phyloP scores from a whole-genome alignment of 1,284 basidiomycete genomes.

The Schizophyllum amplum region DNA sequence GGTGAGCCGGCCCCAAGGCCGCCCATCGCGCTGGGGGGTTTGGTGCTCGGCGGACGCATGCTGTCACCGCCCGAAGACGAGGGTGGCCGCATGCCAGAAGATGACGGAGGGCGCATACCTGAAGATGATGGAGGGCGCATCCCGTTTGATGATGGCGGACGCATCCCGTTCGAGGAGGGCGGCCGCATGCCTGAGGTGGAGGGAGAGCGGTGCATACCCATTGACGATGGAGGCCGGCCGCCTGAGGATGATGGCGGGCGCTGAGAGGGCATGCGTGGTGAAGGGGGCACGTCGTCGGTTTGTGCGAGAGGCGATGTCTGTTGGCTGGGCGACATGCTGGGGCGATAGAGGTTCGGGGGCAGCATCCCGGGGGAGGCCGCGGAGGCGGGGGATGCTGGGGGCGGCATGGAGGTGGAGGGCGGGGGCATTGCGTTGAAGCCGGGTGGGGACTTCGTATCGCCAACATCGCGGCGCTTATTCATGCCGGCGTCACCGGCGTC shows the following conservation, averaged over 20 bases:
- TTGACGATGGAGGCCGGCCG: background rate
- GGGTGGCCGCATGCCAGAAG: background rate
- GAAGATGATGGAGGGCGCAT: background rate
- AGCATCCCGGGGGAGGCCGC: slow-evolving; percentile 12
- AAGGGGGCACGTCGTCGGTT: background rate
- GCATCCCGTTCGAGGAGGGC: background rate
- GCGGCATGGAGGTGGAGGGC: slow-evolving; percentile 22
- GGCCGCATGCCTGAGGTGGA: background rate
- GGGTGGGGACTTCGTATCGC: slow-evolving; percentile 42
- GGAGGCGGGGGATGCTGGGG: slow-evolving; percentile 17
- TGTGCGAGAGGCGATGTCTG: background rate
- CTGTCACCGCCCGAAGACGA: background rate
- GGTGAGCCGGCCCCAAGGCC: slow-evolving; percentile 12
- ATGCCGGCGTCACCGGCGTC: slow-evolving; percentile 37
- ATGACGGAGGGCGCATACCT: background rate
- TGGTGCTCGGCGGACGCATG: slow-evolving; percentile 3
- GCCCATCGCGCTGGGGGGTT: slow-evolving; percentile 14
- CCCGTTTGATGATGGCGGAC: background rate
- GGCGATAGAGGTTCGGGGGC: slow-evolving; percentile 13
- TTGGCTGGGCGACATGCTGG: background rate
- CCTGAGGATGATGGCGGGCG: background rate
- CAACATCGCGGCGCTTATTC: slow-evolving; percentile 65
- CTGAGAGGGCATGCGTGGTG: background rate
- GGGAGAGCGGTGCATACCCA: background rate
- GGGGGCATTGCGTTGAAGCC: background rate